Evolutionary conservation across 495 filamentous ascomycete species (phyloP), one percentile per base, ranked within the genome.

Genomic region (Aspergillus biplanus): DNA sequence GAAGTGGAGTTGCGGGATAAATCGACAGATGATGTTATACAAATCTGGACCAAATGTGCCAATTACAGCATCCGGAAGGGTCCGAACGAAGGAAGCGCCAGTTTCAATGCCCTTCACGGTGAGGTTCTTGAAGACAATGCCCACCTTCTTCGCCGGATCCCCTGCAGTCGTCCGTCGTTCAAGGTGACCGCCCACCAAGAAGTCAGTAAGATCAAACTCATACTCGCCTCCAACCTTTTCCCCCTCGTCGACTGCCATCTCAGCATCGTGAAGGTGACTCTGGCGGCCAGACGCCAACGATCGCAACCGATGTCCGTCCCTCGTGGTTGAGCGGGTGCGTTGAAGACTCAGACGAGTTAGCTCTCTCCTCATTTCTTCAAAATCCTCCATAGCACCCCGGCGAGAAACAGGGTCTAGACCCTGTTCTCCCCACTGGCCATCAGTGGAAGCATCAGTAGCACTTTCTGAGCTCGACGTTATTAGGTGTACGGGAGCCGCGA

Each of bases 1-100:
- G 33, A 87, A 77, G 12, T 77, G 86, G 15, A 92, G 68, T n/a
- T 74, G 75, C 0, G 91, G 90, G 44, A 93, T 77, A 65, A 86
- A 90, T 6, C 78, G 71, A 46, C 83, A 83, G 31, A 93, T 63
- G n/a, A 91, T 76, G 15, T 79, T 81, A 66, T 92, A 96, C 12
- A 94, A 71, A 76, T 96, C 92, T 0, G 91, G 91, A 0, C 92
- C 92, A 72, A 96, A 94, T 0, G 90, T 92, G 5, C 91, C 89
- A n/a, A 92, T 58, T 55, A 96, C 83, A 6, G 91, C 91, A 67
- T 91, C 83, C 4, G 91, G 91, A 0, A 96, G 78, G 0, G 91
- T 92, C 16, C 86, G 85, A 16, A 91, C 90, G 63, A 90, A 90
- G 1, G 83, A 85, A 0, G 89, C 80, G 2, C 85, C 86, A 8